A percentile compares a stretch with the other conserved stretches of the same genome.
phyloP scores from a whole-genome alignment of 805 yeast species.

The Pichia cephalocereana region DNA sequence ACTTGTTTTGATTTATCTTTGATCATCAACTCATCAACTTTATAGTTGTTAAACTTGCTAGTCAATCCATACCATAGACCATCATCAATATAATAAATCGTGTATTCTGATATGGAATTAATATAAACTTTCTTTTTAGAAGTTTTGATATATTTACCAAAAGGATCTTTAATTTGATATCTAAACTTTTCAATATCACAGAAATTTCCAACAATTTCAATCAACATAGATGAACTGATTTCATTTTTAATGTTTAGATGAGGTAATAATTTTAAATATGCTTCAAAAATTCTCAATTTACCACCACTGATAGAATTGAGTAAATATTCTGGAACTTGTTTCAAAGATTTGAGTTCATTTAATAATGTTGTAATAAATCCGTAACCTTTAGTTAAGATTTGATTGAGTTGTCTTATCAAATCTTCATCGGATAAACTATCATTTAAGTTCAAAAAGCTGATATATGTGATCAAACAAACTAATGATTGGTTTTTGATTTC shows the following conservation, averaged over 20 bases:
- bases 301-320: conserved; percentile 20
- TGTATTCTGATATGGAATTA: conserved; percentile 15
- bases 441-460: conserved; percentile 39
- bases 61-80: conserved; percentile 35
- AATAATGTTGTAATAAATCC: conserved; percentile 20
- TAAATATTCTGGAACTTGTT: conserved; percentile 13
- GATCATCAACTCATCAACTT: conserved; percentile 25
- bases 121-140: conserved; percentile 9
- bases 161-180: conserved; percentile 4
- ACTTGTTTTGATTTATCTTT: conserved; percentile 9
- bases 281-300: conserved; percentile 25
- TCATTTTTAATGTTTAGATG: conserved; percentile 24
- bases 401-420: conserved; percentile 23
- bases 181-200: conserved; percentile 15
- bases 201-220: conserved; percentile 27
- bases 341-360: conserved; percentile 13
- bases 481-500: conserved; percentile 53
- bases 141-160: conserved; percentile 3
- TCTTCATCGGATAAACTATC: conserved; percentile 27
- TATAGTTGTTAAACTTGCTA: conserved; percentile 28
- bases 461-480: conserved; percentile 46
- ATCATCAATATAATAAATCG: conserved; percentile 29
- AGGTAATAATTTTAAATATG: conserved; percentile 26
- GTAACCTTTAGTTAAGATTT: conserved; percentile 24
- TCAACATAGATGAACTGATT: conserved; percentile 23